Percentiles rank a stretch among this genome's conserved stretches.
Conservation (phyloP, 1,284 basidiomycete species). For the Ustilago nuda region DNA sequence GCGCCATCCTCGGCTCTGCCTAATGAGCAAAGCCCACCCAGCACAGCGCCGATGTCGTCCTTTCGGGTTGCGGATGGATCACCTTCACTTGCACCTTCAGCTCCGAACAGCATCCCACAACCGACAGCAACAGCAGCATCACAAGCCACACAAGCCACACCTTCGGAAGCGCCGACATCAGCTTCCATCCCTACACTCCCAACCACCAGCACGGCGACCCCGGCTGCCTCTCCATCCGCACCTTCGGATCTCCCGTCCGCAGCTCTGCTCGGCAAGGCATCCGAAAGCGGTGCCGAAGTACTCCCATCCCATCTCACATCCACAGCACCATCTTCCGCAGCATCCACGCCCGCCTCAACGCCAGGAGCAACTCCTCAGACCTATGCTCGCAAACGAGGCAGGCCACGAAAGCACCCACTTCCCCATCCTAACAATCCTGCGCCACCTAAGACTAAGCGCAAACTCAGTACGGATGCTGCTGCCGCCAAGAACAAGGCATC, state of each 20-base stretch:
- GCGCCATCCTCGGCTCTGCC: not conserved
- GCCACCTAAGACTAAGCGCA: slow-evolving; percentile 33
- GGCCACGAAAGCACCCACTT: slow-evolving; percentile 48
- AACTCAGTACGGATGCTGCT: slow-evolving; percentile 24
- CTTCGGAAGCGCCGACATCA: not conserved
- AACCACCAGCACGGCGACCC: not conserved
- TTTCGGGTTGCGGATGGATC: not conserved
- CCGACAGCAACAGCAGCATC: not conserved
- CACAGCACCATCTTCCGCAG: slow-evolving; percentile 25
- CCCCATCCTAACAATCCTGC: slow-evolving; percentile 33
- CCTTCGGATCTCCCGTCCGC: not conserved
- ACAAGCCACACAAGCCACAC: not conserved
- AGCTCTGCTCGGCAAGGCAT: not conserved
- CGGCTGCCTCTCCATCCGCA: not conserved
- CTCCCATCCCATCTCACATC: not conserved
- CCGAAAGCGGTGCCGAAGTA: not conserved
- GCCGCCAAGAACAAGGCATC: slow-evolving; percentile 24
- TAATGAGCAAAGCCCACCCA: not conserved
- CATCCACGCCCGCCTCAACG: slow-evolving; percentile 36
- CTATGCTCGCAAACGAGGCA: slow-evolving; percentile 33
- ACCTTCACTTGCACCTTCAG: not conserved
- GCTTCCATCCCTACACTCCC: not conserved
- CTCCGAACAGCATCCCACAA: not conserved
- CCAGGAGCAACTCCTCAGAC: slow-evolving; percentile 32
- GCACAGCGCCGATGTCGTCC: not conserved